Base-by-base conservation (phyloP, 176 grass and related monocot genomes). In the Dendrocalamus sinicus region DNA sequence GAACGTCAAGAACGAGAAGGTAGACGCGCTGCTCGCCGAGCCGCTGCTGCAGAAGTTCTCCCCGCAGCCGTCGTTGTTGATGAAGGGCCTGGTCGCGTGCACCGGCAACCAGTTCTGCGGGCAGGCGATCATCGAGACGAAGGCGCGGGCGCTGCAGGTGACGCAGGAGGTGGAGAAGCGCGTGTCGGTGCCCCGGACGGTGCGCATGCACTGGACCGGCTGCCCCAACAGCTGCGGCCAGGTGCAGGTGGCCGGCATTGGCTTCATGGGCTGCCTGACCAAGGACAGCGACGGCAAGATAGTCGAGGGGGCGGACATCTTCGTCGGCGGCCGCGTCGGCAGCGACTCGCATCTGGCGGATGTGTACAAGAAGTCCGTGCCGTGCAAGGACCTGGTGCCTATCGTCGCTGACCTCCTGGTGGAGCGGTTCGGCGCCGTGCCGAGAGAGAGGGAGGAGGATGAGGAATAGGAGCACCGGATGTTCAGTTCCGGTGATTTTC, bases 231-330 rank as follows among this genome's bases (percentile, higher is more conserved):
- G 81, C 72, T 98, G 96, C 70, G 96, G 50, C n/a, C 96, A 95
- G 89, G 96, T 98, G 79, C 96, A 98, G 88, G 96, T 98, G 26
- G 96, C 96, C 0, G 96, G 95, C 75, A 95, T 98, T 59, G 96
- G 96, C 0, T 98, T 98, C 86, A 95, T 98, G 96, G 96, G 93
- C 0, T 93, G 93, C 69, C 90, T 98, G 47, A 90, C 91, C 59
- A 90, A 90, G 78, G 81, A 94, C 75, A n/a, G 62, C 41, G 65
- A 83, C 72, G 90, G 93, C 78, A 95, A 95, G 74, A 43, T 91
- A 47, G 89, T 89, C 19, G 93, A 98, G 85, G 93, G 85, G 20
- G 91, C 62, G 0, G 93, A 98, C 58, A 86, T 95, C 72, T 95
- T 90, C 77, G 71, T 95, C 32, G 93, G 96, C 5, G 93, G 96